Evolutionary conservation across 352 stramenopile genomes (phyloP).

Genomic region (Aphanomyces cochlioides): DNA sequence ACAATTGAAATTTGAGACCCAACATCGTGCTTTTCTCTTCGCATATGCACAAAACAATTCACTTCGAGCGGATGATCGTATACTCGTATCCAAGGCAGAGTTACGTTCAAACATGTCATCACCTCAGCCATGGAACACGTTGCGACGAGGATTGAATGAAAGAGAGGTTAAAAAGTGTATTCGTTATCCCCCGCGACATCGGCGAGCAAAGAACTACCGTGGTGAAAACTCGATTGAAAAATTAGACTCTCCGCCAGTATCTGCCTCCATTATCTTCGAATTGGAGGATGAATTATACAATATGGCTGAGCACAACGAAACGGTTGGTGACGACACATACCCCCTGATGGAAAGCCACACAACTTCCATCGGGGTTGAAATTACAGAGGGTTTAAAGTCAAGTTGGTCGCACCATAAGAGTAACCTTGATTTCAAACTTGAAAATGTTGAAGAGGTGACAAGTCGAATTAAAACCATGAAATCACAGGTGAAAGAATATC

Average conservation of each 20-base stretch:
- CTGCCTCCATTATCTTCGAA: too few species aligned
- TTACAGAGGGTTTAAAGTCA: background rate
- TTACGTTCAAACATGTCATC: constrained; percentile 18
- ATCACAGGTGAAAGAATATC: too few species aligned
- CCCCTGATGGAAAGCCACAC: background rate
- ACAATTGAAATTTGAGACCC: constrained; percentile 34
- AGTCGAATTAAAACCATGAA: too few species aligned
- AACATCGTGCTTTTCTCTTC: constrained; percentile 15
- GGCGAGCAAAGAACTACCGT: too few species aligned
- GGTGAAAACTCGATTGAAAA: too few species aligned
- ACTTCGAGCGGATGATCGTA: background rate
- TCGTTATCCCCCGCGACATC: constrained; percentile 19
- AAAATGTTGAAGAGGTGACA: too few species aligned
- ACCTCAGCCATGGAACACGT: constrained; percentile 29
- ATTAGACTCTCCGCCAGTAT: too few species aligned
- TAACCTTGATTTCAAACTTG: too few species aligned
- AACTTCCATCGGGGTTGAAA: background rate
- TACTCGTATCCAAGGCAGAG: constrained; percentile 15
- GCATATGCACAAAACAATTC: background rate
- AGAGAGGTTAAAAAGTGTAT: constrained; percentile 30
- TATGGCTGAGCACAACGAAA: too few species aligned
- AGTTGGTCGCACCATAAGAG: background rate
- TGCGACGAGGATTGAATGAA: constrained; percentile 24
- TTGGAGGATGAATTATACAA: too few species aligned
- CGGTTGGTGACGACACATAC: background rate